Percentiles rank a stretch among this genome's conserved stretches.
These are phyloP conservation scores for Lachancea meyersii DNA, from an alignment of 805 yeast genomes.

Conservation along the genomic window DNA sequence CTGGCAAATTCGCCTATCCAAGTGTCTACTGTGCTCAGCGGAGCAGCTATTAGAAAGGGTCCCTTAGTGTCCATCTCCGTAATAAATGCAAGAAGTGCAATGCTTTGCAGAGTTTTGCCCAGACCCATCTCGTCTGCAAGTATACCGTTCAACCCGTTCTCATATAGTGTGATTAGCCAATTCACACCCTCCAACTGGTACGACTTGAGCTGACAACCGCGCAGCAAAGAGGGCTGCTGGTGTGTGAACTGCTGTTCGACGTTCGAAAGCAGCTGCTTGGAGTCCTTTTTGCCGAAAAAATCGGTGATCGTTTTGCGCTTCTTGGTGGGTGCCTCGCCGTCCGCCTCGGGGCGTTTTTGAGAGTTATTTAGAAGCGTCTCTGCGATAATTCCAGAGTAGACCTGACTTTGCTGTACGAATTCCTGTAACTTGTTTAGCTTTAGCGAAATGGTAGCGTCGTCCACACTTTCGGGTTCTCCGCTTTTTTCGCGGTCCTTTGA, in stretches of 20 bases:
- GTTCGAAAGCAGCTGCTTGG: slow-evolving; percentile 1
- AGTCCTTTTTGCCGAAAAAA: slow-evolving; percentile 14
- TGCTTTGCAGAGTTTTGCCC: slow-evolving; percentile 89
- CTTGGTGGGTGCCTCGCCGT: slow-evolving; percentile 12
- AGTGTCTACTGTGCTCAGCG: slow-evolving; percentile 77
- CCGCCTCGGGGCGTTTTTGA: slow-evolving; percentile 28
- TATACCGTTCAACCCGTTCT: slow-evolving; percentile 91
- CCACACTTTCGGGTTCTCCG: slow-evolving; percentile 13
- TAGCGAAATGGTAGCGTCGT: slow-evolving; percentile 43
- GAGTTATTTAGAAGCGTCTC: slow-evolving; percentile 54
- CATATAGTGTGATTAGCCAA: slow-evolving; percentile 83
- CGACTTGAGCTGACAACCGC: slow-evolving; percentile 61
- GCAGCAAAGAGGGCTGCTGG: slow-evolving; percentile 49
- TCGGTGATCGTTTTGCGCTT: slow-evolving; percentile 17
- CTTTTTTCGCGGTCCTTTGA: slow-evolving; percentile 11
- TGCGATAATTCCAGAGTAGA: slow-evolving; percentile 80
- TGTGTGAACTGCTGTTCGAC: slow-evolving; percentile 14
- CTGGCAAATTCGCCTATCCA: slow-evolving; percentile 70
- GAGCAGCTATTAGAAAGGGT: slow-evolving; percentile 74
- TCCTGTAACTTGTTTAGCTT: slow-evolving; percentile 64
- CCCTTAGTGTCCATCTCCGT: slow-evolving; percentile 74
- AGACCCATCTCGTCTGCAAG: slow-evolving; percentile 97
- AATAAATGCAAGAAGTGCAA: slow-evolving; percentile 67
- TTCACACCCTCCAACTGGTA: slow-evolving; percentile 88
- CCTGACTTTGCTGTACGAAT: slow-evolving; percentile 79